Evolutionary conservation across 371 early-diverging fungal species (phyloP), one percentile per base, ranked within the genome.

Genomic region (Actinomucor elegans): DNA sequence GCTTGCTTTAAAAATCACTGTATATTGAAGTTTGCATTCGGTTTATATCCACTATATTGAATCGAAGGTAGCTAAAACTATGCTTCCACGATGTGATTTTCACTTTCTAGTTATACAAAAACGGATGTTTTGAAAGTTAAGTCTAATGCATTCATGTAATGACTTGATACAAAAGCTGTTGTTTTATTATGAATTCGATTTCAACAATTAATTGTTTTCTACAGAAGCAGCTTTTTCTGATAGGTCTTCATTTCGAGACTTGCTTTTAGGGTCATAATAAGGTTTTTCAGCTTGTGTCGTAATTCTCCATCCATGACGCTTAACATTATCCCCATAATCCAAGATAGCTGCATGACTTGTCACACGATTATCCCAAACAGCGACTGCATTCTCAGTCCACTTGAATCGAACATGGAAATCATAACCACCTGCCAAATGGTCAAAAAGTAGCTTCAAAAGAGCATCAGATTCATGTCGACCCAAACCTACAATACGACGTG

Each of bases 341-440:
- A 53, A 46, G 27, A 59, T 50, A 34, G 59, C 72, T 52, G n/a
- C 70, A 50, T 84, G 84, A 46, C 48, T 60, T 8, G 75, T 61
- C 1, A 66, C 57, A 14, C 84, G 69, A 61, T 84, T 84, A 56
- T 81, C 83, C 85, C 85, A 85, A 18, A 85, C 74, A 10, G 85
- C 85, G 5, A 85, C 77, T 27, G 69, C 59, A 65, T 81, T 60
- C 56, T 70, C 70, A 11, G 57, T 55, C 83, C 83, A 84, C 20
- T 56, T 64, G 78, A 82, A 84, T 11, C 88, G 83, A 26, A 86
- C 86, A 44, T 83, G 80, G 57, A 79, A 77, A 26, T 88, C 85
- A 38, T 74, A 60, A 11, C 81, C 76, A 48, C 72, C 61, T 23
- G 73, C 57, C 32, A 77, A 67, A 57, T 83, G 74, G 21, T 77